Evolutionary conservation across 2,329 filamentous ascomycete genomes (phyloP), one percentile per base, ranked within the genome.

Genomic region (Colletotrichum somersetense): DNA sequence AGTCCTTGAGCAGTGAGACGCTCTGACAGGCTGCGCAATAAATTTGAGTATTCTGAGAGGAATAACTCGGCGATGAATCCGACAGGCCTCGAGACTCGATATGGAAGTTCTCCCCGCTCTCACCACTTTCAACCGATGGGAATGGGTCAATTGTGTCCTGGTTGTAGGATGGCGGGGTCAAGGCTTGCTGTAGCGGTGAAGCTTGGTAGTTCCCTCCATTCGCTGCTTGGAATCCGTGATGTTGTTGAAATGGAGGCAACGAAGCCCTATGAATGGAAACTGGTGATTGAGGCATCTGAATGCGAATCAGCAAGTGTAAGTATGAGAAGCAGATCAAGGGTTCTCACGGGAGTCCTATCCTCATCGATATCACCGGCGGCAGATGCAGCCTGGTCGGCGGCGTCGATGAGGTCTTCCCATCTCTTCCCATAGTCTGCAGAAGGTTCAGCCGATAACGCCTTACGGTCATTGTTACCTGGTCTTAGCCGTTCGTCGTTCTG

Each of bases 381-480:
- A 73, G 94, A 97, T 42, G 96, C 95, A 66, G 88, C 83, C 67
- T 84, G 82, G 72, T 84, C 83, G 48, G 93, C 96, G 64, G 96
- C 96, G 82, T 98, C 95, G 75, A 98, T 97, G 73, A 98, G 87
- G 81, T 98, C 96, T 82, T 97, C 94, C 96, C 96, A 98, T 77
- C 96, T 89, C 84, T 96, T 97, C 75, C 94, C 95, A 82, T 93
- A 93, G 72, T 93, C 92, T 26, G 89, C 91, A 68, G 92, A 89
- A 33, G 95, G 95, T 81, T 98, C 96, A 53, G 93, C 93, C 20
- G 94, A 97, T 75, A 93, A 89, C 67, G 94, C 93, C 83, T 97
- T 97, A 74, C 93, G 89, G 77, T 94, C 91, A 77, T 92, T 91
- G 70, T 91, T 89, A 78, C 85, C 85, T 16, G 86, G 85, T 74